A percentile compares a stretch with the other conserved stretches of the same genome.
Conservation (phyloP, 2,329 filamentous ascomycete genomes). For the Dactylella cylindrospora region DNA sequence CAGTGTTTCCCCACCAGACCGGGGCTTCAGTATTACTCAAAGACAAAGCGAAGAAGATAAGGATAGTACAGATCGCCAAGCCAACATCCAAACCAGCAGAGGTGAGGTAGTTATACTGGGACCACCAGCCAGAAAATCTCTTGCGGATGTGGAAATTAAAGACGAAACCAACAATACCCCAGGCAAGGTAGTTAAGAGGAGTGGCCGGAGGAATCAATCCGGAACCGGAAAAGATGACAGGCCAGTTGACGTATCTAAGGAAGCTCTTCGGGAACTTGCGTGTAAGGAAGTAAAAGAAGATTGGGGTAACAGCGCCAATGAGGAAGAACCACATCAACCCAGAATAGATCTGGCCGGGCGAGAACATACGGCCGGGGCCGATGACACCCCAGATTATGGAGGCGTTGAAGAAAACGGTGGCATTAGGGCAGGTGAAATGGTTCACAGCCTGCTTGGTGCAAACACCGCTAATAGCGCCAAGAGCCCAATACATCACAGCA, state of each 20-base stretch:
- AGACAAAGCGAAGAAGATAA: constrained; percentile 70
- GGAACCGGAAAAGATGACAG: constrained; percentile 68
- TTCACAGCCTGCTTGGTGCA: constrained; percentile 63
- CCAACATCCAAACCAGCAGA: constrained; percentile 71
- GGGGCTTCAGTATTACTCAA: constrained; percentile 61
- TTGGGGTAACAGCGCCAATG: constrained; percentile 63
- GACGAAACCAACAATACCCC: constrained; percentile 66
- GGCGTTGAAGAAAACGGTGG: constrained; percentile 66
- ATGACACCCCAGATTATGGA: constrained; percentile 74
- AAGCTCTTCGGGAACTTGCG: constrained; percentile 63
- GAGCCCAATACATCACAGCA: constrained; percentile 64
- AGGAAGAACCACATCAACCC: constrained; percentile 71
- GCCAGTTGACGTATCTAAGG: constrained; percentile 67
- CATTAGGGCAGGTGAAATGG: constrained; percentile 63
- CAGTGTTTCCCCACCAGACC: constrained; percentile 65
- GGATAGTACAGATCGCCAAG: constrained; percentile 65
- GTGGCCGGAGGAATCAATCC: constrained; percentile 68
- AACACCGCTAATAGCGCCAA: constrained; percentile 64
- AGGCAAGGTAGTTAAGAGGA: constrained; percentile 69
- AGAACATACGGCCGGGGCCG: constrained; percentile 70
- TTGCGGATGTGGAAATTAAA: constrained; percentile 71
- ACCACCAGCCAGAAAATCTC: constrained; percentile 71
- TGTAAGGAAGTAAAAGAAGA: constrained; percentile 64
- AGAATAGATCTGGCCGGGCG: constrained; percentile 63
- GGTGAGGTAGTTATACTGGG: constrained; percentile 75